Evolutionary conservation across 208 protist genomes (phyloP).

Genomic region (Leishmania tropica): DNA sequence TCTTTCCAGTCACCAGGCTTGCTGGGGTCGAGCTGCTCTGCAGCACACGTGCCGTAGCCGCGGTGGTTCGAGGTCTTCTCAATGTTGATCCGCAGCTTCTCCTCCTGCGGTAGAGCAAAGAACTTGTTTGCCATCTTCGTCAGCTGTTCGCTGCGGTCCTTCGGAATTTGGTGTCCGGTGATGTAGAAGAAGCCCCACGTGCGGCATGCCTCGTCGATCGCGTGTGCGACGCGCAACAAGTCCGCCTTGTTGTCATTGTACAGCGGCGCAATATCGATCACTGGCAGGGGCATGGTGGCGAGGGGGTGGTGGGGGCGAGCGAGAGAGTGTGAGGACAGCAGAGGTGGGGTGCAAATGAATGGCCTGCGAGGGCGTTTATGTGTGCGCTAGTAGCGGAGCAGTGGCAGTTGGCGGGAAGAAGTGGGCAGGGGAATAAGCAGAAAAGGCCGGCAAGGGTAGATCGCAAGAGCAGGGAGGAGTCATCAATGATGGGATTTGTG

Average conservation of each 20-base stretch:
- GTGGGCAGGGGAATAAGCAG: not conserved
- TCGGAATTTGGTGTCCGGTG: constrained; percentile 60
- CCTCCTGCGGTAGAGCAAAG: constrained; percentile 61
- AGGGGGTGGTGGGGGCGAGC: not conserved
- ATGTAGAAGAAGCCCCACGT: constrained; percentile 89
- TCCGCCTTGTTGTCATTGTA: constrained; percentile 42
- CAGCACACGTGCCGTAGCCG: constrained; percentile 56
- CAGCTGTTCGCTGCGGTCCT: constrained; percentile 43
- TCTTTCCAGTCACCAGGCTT: constrained; percentile 70
- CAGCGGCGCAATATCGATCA: constrained; percentile 76
- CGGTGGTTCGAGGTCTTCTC: constrained; percentile 54
- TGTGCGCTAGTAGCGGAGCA: not conserved
- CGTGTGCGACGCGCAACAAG: constrained; percentile 46
- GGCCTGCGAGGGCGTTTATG: not conserved
- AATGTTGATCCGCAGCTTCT: constrained; percentile 79
- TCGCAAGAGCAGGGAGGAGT: not conserved
- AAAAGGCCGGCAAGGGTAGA: not conserved
- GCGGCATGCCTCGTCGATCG: constrained; percentile 73
- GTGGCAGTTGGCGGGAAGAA: not conserved
- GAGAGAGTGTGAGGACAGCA: not conserved
- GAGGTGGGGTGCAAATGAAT: not conserved
- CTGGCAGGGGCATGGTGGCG: constrained; percentile 45
- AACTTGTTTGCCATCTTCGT: constrained; percentile 53
- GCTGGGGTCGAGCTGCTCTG: constrained; percentile 61
- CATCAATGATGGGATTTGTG: not conserved